phyloP scores from a whole-genome alignment of 1,284 basidiomycete species.

The Blastosporella zonata region DNA sequence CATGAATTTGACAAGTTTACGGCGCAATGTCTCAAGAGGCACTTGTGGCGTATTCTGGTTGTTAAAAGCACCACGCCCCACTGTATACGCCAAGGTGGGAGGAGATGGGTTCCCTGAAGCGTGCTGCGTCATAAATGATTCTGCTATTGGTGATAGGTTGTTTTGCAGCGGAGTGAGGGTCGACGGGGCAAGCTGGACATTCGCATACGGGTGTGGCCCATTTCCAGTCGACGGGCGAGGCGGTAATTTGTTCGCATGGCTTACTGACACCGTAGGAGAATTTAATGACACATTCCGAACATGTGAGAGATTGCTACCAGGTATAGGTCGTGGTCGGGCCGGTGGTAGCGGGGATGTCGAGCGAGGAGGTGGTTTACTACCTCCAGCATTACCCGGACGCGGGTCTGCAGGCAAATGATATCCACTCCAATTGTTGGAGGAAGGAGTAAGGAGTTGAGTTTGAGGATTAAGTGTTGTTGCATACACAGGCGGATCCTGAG shows the following conservation, averaged over 20 bases:
- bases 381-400: conserved; percentile 45
- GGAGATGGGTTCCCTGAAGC: conserved; percentile 47
- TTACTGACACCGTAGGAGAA: conserved; percentile 29
- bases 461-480: conserved; percentile 46
- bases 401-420: conserved; percentile 63
- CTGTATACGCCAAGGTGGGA: conserved; percentile 45
- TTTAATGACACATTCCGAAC: conserved; percentile 48
- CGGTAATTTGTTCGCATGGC: conserved; percentile 35
- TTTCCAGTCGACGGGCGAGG: conserved; percentile 34
- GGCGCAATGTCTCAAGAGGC: conserved; percentile 74
- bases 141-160: conserved; percentile 68
- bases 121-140: conserved; percentile 47
- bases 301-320: conserved; percentile 34
- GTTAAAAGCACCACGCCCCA: conserved; percentile 55
- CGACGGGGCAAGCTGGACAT: conserved; percentile 38
- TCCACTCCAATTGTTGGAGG: conserved; percentile 44
- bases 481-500: conserved; percentile 50
- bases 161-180: conserved; percentile 26
- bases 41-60: conserved; percentile 45
- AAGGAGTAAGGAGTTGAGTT: conserved; percentile 45
- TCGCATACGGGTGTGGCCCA: conserved; percentile 51
- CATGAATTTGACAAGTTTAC: conserved; percentile 84
- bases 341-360: conserved; percentile 59
- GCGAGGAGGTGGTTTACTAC: conserved; percentile 37
- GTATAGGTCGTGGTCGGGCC: conserved; percentile 33